Evolutionary conservation across 1,284 basidiomycete species (phyloP).

Genomic region (Ceratobasidium sp.): DNA sequence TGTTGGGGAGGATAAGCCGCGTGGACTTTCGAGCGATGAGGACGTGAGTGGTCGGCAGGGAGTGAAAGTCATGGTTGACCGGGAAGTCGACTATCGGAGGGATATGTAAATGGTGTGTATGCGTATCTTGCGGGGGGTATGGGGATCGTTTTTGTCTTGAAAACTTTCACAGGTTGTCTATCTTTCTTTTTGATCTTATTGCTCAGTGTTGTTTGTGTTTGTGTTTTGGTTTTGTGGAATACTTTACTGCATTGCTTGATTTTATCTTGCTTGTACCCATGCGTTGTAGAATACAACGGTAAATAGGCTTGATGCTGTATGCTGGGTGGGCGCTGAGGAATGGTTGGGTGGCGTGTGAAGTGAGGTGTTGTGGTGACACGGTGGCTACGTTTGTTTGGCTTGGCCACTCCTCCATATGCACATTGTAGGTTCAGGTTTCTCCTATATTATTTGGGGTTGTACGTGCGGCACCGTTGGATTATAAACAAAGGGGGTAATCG

Average conservation of each 20-base stretch:
- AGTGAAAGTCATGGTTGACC: conserved; percentile 47
- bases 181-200: neutral
- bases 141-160: conserved; percentile 1
- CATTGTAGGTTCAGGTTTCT: too few relatives aligned
- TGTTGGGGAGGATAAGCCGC: conserved; percentile 10
- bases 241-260: conserved; percentile 10
- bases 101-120: conserved; percentile 18
- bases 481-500: too few relatives aligned
- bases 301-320: too few relatives aligned
- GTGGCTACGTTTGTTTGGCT: too few relatives aligned
- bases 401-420: too few relatives aligned
- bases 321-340: too few relatives aligned
- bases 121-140: neutral
- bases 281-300: conserved; percentile 3
- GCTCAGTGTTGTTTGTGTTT: neutral
- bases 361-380: too few relatives aligned
- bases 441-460: too few relatives aligned
- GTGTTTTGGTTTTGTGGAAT: conserved; percentile 3
- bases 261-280: conserved; percentile 5
- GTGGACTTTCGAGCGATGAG: conserved; percentile 24
- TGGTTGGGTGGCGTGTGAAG: too few relatives aligned
- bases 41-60: conserved; percentile 29
- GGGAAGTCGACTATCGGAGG: conserved; percentile 39
- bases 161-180: neutral
- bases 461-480: too few relatives aligned